Base-by-base conservation (phyloP, 805 yeast species). In the Metschnikowia vanudenii region DNA sequence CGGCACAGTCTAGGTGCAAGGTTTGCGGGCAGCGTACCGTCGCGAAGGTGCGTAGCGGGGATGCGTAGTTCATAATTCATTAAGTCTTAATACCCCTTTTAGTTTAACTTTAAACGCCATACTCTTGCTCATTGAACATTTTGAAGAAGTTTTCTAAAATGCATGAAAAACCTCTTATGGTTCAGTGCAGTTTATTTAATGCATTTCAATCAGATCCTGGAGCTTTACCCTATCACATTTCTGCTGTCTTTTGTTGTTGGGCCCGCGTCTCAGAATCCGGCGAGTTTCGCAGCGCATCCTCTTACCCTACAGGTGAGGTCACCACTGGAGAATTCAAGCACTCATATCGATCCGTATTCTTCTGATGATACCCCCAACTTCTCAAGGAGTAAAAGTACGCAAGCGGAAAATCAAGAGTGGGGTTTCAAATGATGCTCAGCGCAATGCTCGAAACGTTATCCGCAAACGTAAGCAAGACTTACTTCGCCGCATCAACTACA, bases 401-500 rank as follows among this genome's bases (percentile, higher is more conserved):
- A 64, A 55, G 43, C 51, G 68, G 22, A 62, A 55, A 41, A 54
- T 53, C 37, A 56, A 53, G 43, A 43, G 50, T 12, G 45, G 50
- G 3, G 31, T 34, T 24, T 50, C 47, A 49, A 54, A 19, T n/a
- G 54, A 48, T 14, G 48, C 49, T 17, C 52, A 49, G 24, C 42
- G 53, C 5, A 63, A 53, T 36, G 61, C 67, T 22, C 65, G 64
- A 39, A 62, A 68, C 34, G 69, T 62, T 35, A 66, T 69, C 50
- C 59, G 63, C 37, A 66, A 64, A 46, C 59, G 68, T 6, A 70
- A 61, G 46, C 59, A 69, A 31, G 73, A 69, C 50, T 55, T 71
- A 17, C 52, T 71, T 17, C 61, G 53, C 17, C 57, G 76, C 24
- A 66, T 70, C 50, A 68, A 72, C 58, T 71, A 69, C 51, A 53